A percentile compares a stretch with the other conserved stretches of the same genome.
These are phyloP conservation scores for Nicotiana tomentosiformis DNA, from an alignment of 257 asterid species.

Conservation along the genomic window DNA sequence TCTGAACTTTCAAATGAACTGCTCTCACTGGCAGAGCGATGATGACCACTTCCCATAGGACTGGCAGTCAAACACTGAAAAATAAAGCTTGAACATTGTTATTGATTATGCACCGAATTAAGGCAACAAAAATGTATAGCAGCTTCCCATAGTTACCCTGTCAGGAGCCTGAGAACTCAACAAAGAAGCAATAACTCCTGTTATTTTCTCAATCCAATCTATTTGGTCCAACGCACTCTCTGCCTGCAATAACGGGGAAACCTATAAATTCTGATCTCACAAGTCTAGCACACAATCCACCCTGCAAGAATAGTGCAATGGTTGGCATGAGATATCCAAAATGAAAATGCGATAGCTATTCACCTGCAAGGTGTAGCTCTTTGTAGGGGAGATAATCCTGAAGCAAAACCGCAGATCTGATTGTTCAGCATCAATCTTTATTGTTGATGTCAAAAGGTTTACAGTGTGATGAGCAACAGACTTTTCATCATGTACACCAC, in stretches of 20 bases:
- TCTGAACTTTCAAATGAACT: slow-evolving; percentile 94
- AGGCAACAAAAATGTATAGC: not conserved
- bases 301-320: not conserved
- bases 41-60: slow-evolving; percentile 93
- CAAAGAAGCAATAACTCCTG: slow-evolving; percentile 96
- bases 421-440: slow-evolving; percentile 97
- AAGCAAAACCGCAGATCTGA: slow-evolving; percentile 98
- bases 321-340: slow-evolving; percentile 7
- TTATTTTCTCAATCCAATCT: slow-evolving; percentile 99
- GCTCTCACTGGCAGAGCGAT: slow-evolving; percentile 93
- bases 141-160: slow-evolving; percentile 47
- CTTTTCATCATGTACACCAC: slow-evolving; percentile 97
- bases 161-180: slow-evolving; percentile 97
- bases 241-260: slow-evolving; percentile 67
- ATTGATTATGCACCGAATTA: not conserved
- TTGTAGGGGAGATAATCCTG: slow-evolving; percentile 96
- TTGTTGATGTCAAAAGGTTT: slow-evolving; percentile 92
- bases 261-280: slow-evolving; percentile 15
- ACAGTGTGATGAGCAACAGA: slow-evolving; percentile 99
- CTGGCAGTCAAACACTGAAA: slow-evolving; percentile 68
- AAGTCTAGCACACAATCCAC: not conserved
- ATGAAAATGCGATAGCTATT: slow-evolving; percentile 20
- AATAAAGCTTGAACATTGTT: slow-evolving; percentile 5
- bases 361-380: slow-evolving; percentile 97
- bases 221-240: slow-evolving; percentile 98